Base-by-base conservation (phyloP, 2,329 filamentous ascomycete species). In the Tolypocladium pustulatum region DNA sequence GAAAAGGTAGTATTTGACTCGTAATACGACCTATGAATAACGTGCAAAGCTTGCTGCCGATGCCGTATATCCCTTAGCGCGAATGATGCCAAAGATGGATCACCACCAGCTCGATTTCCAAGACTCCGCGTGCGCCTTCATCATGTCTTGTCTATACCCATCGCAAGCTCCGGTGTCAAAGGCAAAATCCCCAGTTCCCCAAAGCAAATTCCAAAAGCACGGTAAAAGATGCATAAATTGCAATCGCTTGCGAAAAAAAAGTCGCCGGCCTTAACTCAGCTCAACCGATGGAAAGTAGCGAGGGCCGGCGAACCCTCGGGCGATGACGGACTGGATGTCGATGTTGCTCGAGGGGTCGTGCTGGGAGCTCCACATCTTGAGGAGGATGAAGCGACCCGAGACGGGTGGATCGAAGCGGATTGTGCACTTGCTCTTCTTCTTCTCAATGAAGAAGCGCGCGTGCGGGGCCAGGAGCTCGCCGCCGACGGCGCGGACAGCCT, bases 321-420 rank as follows among this genome's bases (percentile, higher is more conserved):
- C 89, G 59, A 91, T 82, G 30, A 97, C 86, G 53, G 87, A 90
- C 71, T 96, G 89, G 43, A 97, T 91, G 68, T 96, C 91, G 63
- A 97, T 95, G 66, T 95, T 96, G 60, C 77, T 77, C 6, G 70
- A 66, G 4, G 82, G 79, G 54, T 86, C 84, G 32, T 84, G 81
- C 60, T 84, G 83, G 2, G 89, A 88, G 66, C 87, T 91, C 89
- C 91, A 97, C 71, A 97, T 84, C 77, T 97, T 97, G 62, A 97
- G 78, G 49, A 97, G 74, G 57, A 97, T 88, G 70, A 89, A 95
- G 59, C 90, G 83, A 6, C 89, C 90, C 13, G 89, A 90, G 60
- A 94, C 82, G 0, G 89, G 87, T 59, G 90, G 89, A 65, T 92
- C 84, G 65, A 97, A 97, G 60, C 84, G 87, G 66, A 97, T 88